Evolutionary conservation across 108 stramenopile genomes (phyloP).

Genomic region (Schizochytrium sp.): DNA sequence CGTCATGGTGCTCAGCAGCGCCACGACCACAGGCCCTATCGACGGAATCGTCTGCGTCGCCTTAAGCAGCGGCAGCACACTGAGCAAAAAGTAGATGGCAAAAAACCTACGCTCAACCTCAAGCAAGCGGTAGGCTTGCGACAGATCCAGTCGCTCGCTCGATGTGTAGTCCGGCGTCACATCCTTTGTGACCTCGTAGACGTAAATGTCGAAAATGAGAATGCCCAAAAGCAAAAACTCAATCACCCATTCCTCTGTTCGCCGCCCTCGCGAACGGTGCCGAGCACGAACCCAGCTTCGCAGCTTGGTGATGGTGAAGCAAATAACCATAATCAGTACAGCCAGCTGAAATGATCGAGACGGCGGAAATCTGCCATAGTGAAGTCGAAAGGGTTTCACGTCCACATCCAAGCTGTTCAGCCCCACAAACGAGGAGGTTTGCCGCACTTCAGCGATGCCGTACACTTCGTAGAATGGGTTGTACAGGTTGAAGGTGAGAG

Average conservation of each 20-base stretch:
- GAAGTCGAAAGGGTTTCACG: background rate
- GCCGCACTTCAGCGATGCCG: background rate
- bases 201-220: background rate
- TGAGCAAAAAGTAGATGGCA: background rate
- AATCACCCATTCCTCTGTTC: background rate
- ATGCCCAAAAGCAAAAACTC: background rate
- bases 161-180: background rate
- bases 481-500: background rate
- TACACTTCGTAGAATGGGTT: background rate
- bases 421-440: background rate
- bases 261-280: background rate
- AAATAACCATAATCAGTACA: background rate
- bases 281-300: background rate
- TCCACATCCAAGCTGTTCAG: background rate
- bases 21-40: constrained; percentile 15
- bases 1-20: constrained; percentile 13
- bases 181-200: background rate
- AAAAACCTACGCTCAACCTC: background rate
- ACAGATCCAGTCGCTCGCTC: background rate
- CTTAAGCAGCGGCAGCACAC: background rate
- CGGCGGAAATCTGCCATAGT: background rate
- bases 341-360: constrained; percentile 1
- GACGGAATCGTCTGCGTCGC: background rate
- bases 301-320: background rate
- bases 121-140: background rate